These are phyloP conservation scores for Dictyostelium purpureum DNA, from an alignment of 78 protist species.

Conservation along the genomic window DNA sequence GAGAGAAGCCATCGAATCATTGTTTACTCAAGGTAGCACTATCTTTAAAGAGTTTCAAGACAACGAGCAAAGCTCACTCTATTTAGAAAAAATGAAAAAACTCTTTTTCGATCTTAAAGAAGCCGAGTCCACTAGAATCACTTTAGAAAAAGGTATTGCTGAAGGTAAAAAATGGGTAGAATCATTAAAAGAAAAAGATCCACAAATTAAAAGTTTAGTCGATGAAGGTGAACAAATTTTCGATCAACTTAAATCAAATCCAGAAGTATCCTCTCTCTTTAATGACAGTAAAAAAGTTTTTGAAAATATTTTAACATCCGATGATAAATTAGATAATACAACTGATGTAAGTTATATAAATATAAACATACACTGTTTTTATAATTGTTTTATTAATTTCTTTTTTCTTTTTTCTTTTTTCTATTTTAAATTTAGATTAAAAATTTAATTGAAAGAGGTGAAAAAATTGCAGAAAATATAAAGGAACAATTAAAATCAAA, in stretches of 20 bases:
- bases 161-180: slow-evolving; percentile 76
- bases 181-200: slow-evolving; percentile 40
- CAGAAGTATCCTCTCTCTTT: background rate
- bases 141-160: slow-evolving; percentile 29
- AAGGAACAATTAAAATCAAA: slow-evolving; percentile 45
- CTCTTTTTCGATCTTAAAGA: slow-evolving; percentile 70
- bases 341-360: background rate
- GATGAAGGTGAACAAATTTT: slow-evolving; percentile 67
- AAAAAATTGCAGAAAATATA: slow-evolving; percentile 24
- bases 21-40: slow-evolving; percentile 28
- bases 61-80: slow-evolving; percentile 35
- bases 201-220: slow-evolving; percentile 22
- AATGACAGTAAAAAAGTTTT: slow-evolving; percentile 46
- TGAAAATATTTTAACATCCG: slow-evolving; percentile 1
- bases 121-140: slow-evolving; percentile 61
- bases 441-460: slow-evolving; percentile 45
- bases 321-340: background rate
- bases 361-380: background rate
- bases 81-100: slow-evolving; percentile 65
- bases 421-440: background rate
- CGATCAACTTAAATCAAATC: background rate
- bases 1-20: slow-evolving; percentile 51
- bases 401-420: background rate
- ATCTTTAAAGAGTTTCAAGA: slow-evolving; percentile 46
- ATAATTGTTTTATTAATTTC: background rate